Evolutionary conservation across 179 eudicot species (phyloP).

Genomic region (Amaranthus tricolor): DNA sequence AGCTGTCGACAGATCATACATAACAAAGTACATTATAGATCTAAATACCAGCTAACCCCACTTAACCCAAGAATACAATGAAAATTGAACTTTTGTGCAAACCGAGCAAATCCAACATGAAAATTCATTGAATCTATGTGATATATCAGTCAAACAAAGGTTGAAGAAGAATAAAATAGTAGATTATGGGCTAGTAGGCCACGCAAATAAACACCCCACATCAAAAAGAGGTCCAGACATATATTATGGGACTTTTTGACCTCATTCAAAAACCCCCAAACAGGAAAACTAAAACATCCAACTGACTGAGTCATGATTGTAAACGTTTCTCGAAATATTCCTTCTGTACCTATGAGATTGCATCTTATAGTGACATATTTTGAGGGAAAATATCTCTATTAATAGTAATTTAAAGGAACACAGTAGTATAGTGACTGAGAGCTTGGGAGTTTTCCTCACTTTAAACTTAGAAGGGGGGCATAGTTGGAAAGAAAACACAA

Average conservation of each 20-base stretch:
- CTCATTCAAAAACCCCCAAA: neutral
- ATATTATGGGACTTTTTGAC: conserved; percentile 16
- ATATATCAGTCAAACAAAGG: conserved; percentile 6
- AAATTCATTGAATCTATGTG: conserved; percentile 9
- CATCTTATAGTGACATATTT: too few relatives aligned
- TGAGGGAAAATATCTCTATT: too few relatives aligned
- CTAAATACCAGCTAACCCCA: neutral
- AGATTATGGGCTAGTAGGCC: conserved; percentile 17
- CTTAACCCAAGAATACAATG: neutral
- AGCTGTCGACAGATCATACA: neutral
- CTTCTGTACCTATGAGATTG: too few relatives aligned
- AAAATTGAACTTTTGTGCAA: neutral
- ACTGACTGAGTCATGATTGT: neutral
- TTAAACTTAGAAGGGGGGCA: too few relatives aligned
- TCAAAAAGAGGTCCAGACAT: conserved; percentile 2
- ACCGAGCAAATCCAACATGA: neutral
- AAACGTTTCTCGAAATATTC: too few relatives aligned
- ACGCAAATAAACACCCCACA: neutral
- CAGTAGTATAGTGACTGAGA: too few relatives aligned
- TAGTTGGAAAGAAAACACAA: too few relatives aligned
- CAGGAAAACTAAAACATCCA: neutral
- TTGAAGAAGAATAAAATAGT: neutral
- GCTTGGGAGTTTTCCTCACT: too few relatives aligned
- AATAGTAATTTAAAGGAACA: too few relatives aligned
- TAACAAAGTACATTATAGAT: neutral